Conservation (phyloP, 2,329 filamentous ascomycete species). For the Epichloe sibirici region DNA sequence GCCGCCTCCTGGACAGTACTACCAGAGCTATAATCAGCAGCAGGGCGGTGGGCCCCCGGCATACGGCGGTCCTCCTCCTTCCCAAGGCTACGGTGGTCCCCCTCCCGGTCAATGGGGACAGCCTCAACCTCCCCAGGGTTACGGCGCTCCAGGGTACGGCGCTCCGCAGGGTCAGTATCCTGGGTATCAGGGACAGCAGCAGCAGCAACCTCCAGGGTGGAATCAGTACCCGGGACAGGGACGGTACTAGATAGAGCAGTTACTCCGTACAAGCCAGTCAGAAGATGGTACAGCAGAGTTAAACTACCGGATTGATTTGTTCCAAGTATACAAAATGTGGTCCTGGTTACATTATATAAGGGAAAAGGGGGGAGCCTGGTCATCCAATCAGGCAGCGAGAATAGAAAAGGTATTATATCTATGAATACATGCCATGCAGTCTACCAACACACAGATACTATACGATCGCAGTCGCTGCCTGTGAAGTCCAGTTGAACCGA, state of each 20-base stretch:
- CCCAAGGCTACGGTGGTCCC: slow-evolving; percentile 11
- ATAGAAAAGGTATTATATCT: too few relatives aligned
- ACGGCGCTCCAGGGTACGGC: slow-evolving; percentile 13
- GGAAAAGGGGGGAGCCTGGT: too few relatives aligned
- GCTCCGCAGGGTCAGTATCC: slow-evolving; percentile 12
- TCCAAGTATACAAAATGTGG: too few relatives aligned
- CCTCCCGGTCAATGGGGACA: slow-evolving; percentile 10
- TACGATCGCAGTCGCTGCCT: too few relatives aligned
- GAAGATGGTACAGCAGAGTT: too few relatives aligned
- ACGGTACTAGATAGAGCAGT: slow-evolving; percentile 7
- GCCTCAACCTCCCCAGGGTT: slow-evolving; percentile 8
- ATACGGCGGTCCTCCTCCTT: slow-evolving; percentile 11
- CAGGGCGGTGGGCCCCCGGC: slow-evolving; percentile 1
- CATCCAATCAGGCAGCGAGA: too few relatives aligned
- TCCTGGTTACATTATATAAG: too few relatives aligned
- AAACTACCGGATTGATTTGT: too few relatives aligned
- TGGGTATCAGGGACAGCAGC: slow-evolving; percentile 11
- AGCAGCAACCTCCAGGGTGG: slow-evolving; percentile 18
- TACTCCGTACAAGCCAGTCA: too few relatives aligned
- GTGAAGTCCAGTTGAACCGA: too few relatives aligned
- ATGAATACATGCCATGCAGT: too few relatives aligned
- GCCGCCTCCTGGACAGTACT: slow-evolving; percentile 19
- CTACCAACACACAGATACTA: too few relatives aligned
- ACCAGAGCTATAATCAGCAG: slow-evolving; percentile 21
- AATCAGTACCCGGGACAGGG: slow-evolving; percentile 26